phyloP scores from a whole-genome alignment of 257 asterid genomes.

The Solanum piurae region DNA sequence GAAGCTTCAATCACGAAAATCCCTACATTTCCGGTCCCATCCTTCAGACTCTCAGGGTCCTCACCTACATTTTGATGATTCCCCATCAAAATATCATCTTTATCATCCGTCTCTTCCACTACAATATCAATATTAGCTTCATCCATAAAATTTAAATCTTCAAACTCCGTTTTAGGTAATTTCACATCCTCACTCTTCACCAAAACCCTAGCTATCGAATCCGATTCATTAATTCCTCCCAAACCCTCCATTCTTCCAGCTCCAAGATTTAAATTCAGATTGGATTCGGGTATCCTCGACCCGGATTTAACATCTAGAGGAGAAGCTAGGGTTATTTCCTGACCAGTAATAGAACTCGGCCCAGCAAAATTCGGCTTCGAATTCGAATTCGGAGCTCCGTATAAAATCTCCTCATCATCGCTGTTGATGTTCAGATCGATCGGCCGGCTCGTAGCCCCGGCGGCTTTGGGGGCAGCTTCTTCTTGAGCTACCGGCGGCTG shows the following conservation, averaged over 20 bases:
- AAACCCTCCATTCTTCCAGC: not conserved
- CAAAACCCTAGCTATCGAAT: constrained; percentile 39
- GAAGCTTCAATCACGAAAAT: constrained; percentile 13
- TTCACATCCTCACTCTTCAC: constrained; percentile 31
- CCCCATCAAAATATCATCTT: constrained; percentile 37
- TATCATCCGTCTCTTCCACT: constrained; percentile 53
- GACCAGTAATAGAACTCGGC: constrained; percentile 14
- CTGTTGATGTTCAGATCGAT: constrained; percentile 53
- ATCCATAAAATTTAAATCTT: constrained; percentile 35
- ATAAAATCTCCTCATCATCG: constrained; percentile 41
- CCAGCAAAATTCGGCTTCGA: constrained; percentile 2
- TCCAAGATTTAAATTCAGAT: constrained; percentile 18
- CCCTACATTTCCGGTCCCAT: constrained; percentile 6
- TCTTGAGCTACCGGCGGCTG: not conserved
- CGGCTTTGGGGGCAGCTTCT: constrained; percentile 1
- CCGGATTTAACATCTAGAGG: not conserved
- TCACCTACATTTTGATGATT: constrained; percentile 17
- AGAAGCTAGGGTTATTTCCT: constrained; percentile 17
- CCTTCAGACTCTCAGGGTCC: constrained; percentile 1
- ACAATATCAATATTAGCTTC: constrained; percentile 47
- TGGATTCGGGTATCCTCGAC: constrained; percentile 22
- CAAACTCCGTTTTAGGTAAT: constrained; percentile 15
- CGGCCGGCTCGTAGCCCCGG: constrained; percentile 20
- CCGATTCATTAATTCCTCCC: constrained; percentile 14
- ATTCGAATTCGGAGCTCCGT: constrained; percentile 29